Percentiles rank a stretch among this genome's conserved stretches.
Conservation (phyloP, 2,329 filamentous ascomycete species). For the Pseudogymnoascus sp. region DNA sequence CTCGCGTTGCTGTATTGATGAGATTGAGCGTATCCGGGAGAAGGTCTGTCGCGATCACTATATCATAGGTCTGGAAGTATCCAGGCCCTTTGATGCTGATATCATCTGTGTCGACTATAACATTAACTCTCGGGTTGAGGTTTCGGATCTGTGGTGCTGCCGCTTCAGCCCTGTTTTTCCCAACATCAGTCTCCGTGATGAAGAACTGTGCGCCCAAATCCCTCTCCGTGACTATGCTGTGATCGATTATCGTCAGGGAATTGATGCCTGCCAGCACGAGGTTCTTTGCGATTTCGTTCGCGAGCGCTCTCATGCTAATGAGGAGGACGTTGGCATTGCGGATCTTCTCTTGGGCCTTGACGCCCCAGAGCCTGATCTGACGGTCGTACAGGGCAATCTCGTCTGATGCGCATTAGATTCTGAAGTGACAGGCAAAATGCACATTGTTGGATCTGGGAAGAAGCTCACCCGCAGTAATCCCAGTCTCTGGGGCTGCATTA, state of each 20-base stretch:
- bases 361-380: conserved; percentile 94
- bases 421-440: neutral
- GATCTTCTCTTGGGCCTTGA: conserved; percentile 89
- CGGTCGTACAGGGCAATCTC: conserved; percentile 97
- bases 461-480: conserved; percentile 32
- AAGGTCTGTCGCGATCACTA: conserved; percentile 86
- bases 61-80: conserved; percentile 73
- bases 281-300: conserved; percentile 95
- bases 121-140: conserved; percentile 80
- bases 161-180: conserved; percentile 77
- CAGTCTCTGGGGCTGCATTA: conserved; percentile 12
- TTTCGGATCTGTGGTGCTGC: conserved; percentile 71
- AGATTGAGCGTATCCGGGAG: conserved; percentile 65
- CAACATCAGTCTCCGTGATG: conserved; percentile 60
- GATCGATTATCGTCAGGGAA: conserved; percentile 81
- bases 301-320: conserved; percentile 78
- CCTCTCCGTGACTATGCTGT: conserved; percentile 64
- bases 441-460: neutral
- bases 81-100: conserved; percentile 60
- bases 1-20: conserved; percentile 80
- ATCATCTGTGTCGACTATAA: conserved; percentile 62
- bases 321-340: conserved; percentile 84
- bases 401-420: conserved; percentile 44
- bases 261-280: conserved; percentile 89
- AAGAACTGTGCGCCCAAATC: conserved; percentile 84